Percentiles rank a stretch among this genome's conserved stretches.
These are phyloP conservation scores for Euclidium syriacum DNA, from an alignment of 345 rosid genomes.

Conservation along the genomic window DNA sequence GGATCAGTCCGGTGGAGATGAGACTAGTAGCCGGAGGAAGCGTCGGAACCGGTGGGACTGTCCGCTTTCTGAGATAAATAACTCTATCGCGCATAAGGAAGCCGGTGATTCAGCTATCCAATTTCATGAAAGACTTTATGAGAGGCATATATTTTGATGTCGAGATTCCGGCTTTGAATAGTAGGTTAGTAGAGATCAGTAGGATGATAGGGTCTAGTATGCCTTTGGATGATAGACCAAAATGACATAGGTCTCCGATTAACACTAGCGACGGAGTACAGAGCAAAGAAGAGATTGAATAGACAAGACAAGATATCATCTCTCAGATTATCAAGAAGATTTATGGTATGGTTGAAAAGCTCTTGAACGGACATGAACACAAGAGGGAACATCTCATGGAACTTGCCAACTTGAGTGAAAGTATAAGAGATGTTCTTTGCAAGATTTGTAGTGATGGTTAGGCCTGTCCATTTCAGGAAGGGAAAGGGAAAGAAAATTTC, in stretches of 20 bases:
- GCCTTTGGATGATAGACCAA: conserved; percentile 81
- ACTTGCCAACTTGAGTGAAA: conserved; percentile 94
- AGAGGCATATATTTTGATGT: conserved; percentile 97
- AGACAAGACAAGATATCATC: conserved; percentile 86
- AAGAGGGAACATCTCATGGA: conserved; percentile 97
- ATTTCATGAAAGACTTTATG: conserved; percentile 78
- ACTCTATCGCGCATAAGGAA: conserved; percentile 24
- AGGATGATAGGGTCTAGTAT: conserved; percentile 71
- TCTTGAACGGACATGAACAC: conserved; percentile 92
- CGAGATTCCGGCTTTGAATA: conserved; percentile 81
- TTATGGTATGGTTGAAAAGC: conserved; percentile 95
- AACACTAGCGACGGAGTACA: conserved; percentile 80
- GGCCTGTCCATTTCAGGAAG: no score
- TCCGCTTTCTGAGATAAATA: conserved; percentile 37
- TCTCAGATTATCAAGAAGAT: conserved; percentile 87
- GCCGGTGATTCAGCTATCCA: conserved; percentile 66
- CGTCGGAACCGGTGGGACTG: conserved; percentile 93
- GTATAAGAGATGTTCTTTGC: conserved; percentile 94
- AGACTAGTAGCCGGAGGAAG: conserved; percentile 60
- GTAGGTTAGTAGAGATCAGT: conserved; percentile 78
- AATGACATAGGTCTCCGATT: conserved; percentile 92
- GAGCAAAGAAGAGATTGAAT: conserved; percentile 84
- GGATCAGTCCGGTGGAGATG: conserved; percentile 81
- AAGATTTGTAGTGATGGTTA: conserved; percentile 97
- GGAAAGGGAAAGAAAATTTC: no score